Base-by-base conservation (phyloP, 495 filamentous ascomycete species). In the Penicillium dipodomyicola region DNA sequence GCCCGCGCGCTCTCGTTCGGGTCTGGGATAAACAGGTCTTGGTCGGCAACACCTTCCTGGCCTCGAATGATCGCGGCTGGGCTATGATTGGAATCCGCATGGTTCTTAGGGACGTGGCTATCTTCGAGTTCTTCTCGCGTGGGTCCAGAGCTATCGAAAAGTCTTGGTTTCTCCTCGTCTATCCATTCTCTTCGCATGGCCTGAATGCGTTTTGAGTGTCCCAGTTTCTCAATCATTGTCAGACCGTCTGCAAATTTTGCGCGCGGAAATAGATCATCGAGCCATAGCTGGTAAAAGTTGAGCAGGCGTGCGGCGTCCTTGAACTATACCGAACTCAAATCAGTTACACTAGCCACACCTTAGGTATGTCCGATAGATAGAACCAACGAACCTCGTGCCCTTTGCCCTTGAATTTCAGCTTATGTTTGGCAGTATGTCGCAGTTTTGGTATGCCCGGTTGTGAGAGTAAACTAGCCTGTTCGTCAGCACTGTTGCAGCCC, bases 251-350 rank as follows among this genome's bases (percentile, higher is more conserved):
- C 79, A 57, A 99, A 97, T 65, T 91, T 95, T 1, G 92, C 94
- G 61, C 92, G 91, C 42, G 94, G 95, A 62, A 90, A 99, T 23
- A 99, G 78, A 57, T 96, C 91, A 68, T 99, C 94, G 5, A 97
- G 89, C 94, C 94, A 99, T 60, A 95, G 73, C 68, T 97, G 94
- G 68, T 97, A 99, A 65, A 92, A 88, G 41, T 88, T 87, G 56
- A 99, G 81, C 11, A 99, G 80, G 47, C 86, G 84, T 2, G 87
- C 80, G 2, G 90, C 80, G 68, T 99, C 94, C 29, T 85, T 86
- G 70, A 92, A 99, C 90, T 96, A 56, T 35, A 40, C 37, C 17
- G 23, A 20, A 48, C 14, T 20, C 20, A 45, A 39, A 22, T 66
- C 27, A 58, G 47, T 55, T 25, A 17, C 17, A 3, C 40, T 33